Evolutionary conservation across 2,329 filamentous ascomycete genomes (phyloP).

Genomic region (Aphanoascus verrucosus): DNA sequence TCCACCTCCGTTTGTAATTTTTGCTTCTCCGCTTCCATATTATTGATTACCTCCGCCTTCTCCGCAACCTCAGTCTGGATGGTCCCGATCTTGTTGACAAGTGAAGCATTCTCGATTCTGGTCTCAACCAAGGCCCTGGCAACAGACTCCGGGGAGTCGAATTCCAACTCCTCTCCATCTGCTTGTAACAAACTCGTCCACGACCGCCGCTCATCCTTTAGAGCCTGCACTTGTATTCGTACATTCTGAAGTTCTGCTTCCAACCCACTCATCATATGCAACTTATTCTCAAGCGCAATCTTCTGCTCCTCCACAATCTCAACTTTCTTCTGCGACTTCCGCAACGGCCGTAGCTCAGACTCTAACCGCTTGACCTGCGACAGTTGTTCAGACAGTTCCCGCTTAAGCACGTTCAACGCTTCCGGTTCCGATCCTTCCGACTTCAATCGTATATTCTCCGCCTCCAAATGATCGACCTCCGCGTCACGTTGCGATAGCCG

Average conservation of each 20-base stretch:
- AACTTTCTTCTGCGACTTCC: slow-evolving; percentile 73
- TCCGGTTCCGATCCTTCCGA: slow-evolving; percentile 80
- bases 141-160: slow-evolving; percentile 78
- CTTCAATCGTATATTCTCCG: slow-evolving; percentile 72
- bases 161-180: slow-evolving; percentile 55
- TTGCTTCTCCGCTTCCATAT: slow-evolving; percentile 58
- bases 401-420: slow-evolving; percentile 72
- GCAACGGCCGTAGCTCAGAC: slow-evolving; percentile 69
- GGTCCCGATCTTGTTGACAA: slow-evolving; percentile 70
- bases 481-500: slow-evolving; percentile 59
- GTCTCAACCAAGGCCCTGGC: slow-evolving; percentile 76
- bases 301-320: slow-evolving; percentile 96
- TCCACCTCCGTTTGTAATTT: slow-evolving; percentile 59
- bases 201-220: slow-evolving; percentile 77
- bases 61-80: slow-evolving; percentile 68
- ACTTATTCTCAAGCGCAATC: slow-evolving; percentile 62
- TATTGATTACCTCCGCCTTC: slow-evolving; percentile 63
- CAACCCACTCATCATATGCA: slow-evolving; percentile 63
- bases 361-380: slow-evolving; percentile 82
- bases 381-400: slow-evolving; percentile 83
- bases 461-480: slow-evolving; percentile 64
- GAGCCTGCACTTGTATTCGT: slow-evolving; percentile 67
- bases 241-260: slow-evolving; percentile 69
- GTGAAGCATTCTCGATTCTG: slow-evolving; percentile 63
- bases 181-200: slow-evolving; percentile 80